phyloP scores from a whole-genome alignment of 768 basidiomycete species.

The Hygrophorus russula region DNA sequence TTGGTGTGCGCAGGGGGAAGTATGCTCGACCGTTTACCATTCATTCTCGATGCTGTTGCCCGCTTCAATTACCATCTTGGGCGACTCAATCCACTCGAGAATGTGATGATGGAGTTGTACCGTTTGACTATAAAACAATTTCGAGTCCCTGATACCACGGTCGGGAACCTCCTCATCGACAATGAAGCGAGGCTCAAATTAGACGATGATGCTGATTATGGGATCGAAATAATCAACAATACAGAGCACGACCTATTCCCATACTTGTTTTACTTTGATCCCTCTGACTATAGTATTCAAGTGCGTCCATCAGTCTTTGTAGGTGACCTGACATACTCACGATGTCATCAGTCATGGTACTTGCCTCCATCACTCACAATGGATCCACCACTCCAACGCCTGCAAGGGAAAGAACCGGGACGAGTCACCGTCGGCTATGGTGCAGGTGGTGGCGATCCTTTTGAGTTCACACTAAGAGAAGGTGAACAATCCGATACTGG shows the following conservation, averaged over 20 bases:
- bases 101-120: conserved; percentile 12
- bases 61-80: conserved; percentile 22
- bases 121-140: conserved; percentile 6
- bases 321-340: background rate
- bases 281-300: conserved; percentile 21
- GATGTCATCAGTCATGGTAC: conserved; percentile 14
- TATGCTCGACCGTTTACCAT: background rate
- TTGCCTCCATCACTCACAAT: conserved; percentile 11
- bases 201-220: conserved; percentile 17
- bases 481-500: conserved; percentile 26
- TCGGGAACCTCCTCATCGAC: conserved; percentile 1
- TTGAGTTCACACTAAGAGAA: conserved; percentile 19
- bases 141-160: background rate
- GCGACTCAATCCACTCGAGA: conserved; percentile 7
- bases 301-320: background rate
- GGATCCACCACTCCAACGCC: background rate
- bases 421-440: conserved; percentile 28
- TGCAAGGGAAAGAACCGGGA: background rate
- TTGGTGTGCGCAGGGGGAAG: background rate
- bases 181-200: background rate
- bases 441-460: conserved; percentile 20
- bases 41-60: conserved; percentile 2
- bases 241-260: conserved; percentile 22
- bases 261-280: conserved; percentile 32
- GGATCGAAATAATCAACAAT: conserved; percentile 24